Evolutionary conservation across 2,329 filamentous ascomycete genomes (phyloP), one percentile per base, ranked within the genome.

Genomic region (Akanthomyces lecanii): DNA sequence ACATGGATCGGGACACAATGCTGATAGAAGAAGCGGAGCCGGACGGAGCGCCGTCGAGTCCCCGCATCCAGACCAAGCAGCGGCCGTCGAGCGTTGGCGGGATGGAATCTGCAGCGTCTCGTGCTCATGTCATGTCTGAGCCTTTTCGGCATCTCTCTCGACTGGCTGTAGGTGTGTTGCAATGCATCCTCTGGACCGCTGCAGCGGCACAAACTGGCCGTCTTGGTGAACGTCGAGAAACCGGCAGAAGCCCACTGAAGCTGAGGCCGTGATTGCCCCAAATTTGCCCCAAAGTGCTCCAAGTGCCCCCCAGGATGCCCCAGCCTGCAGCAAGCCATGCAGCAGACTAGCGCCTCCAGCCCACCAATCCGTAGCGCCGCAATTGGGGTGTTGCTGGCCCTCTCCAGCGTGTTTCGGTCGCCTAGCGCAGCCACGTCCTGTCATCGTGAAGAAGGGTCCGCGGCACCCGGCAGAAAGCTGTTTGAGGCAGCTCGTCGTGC

Each of bases 11-110:
- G 45, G 61, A 36, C 53, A 52, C 23, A 56, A 57, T 47, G 53
- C 53, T 56, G 60, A 56, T 62, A 42, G 60, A 62, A 55, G 51
- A 48, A 57, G 61, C 61, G 61, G 61, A 63, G 53, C 53, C 25
- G 45, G 25, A 63, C 61, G 33, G 56, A 56, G 33, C 56, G 33
- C 33, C 56, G 44, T 40, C n/a, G 18, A 33, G 57, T 33, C 57
- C 47, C 36, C 56, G 57, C 47, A 52, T 60, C 36, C 25, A 52
- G 23, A 40, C 36, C 21, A 55, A n/a, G 36, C 36, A 55, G 21
- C 36, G 23, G 38, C 36, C 16, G 54, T 30, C 54, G 23, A 56
- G 54, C 38, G 23, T 30, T 56, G 38, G 54, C 25, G 11, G 52
- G 50, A 53, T 53, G 16, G 50, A 36, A 21, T 51, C 48, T n/a